These are phyloP conservation scores for Cladosporium cucumerinum DNA, from an alignment of 2,329 filamentous ascomycete species.

Conservation along the genomic window DNA sequence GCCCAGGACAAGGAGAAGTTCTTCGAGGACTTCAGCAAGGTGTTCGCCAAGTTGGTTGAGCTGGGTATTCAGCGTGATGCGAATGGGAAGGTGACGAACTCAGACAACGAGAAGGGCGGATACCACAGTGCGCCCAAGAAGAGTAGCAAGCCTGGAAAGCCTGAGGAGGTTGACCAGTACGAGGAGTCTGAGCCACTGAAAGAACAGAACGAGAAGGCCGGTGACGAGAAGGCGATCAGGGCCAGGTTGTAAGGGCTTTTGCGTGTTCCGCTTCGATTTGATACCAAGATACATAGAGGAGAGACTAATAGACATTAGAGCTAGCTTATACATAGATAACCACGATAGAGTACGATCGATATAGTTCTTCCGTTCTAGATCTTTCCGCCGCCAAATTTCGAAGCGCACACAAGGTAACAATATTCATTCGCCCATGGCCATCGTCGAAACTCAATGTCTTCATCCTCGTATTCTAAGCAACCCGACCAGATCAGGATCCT, in stretches of 20 bases:
- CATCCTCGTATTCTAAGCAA: neutral
- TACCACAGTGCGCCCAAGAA: conserved; percentile 58
- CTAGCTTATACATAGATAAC: neutral
- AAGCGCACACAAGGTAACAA: neutral
- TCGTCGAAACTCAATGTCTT: neutral
- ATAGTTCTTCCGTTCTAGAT: neutral
- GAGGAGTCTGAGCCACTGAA: conserved; percentile 42
- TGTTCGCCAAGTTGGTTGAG: conserved; percentile 60
- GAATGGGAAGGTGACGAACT: conserved; percentile 52
- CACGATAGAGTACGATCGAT: neutral
- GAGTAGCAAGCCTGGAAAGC: conserved; percentile 39
- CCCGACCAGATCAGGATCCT: neutral
- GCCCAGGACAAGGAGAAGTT: conserved; percentile 60
- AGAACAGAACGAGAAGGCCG: conserved; percentile 36
- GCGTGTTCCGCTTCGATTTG: neutral
- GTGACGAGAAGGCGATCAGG: conserved; percentile 25
- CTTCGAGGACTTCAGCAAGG: conserved; percentile 58
- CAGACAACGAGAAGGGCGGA: conserved; percentile 56
- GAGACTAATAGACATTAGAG: conserved; percentile 1
- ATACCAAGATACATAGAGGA: conserved; percentile 2
- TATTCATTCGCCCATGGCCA: neutral
- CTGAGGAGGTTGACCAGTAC: conserved; percentile 32
- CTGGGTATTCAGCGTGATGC: conserved; percentile 57
- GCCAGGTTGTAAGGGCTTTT: conserved; percentile 38
- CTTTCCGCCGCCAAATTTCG: neutral